Evolutionary conservation across 2,329 filamentous ascomycete species (phyloP).

Genomic region (Curvularia sp.): DNA sequence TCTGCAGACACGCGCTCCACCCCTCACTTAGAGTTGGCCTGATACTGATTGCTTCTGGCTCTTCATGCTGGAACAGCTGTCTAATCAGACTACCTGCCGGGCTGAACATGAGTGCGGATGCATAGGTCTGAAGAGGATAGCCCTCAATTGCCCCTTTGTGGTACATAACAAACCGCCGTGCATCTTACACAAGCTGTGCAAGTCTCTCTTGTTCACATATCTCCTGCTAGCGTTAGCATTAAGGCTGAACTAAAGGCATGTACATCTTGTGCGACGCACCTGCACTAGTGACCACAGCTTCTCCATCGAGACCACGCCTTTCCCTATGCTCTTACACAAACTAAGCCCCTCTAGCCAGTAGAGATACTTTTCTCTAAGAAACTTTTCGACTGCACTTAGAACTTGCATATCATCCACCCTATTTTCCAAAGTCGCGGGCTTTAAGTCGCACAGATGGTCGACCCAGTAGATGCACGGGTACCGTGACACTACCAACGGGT

Average conservation of each 20-base stretch:
- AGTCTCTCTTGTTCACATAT: background rate
- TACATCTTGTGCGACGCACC: background rate
- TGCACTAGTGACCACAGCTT: background rate
- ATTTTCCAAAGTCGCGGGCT: background rate
- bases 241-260: background rate
- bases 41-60: background rate
- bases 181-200: background rate
- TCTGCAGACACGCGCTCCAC: slow-evolving; percentile 21
- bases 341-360: slow-evolving; percentile 25
- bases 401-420: background rate
- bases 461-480: slow-evolving; percentile 47
- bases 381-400: background rate
- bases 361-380: slow-evolving; percentile 5
- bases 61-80: background rate
- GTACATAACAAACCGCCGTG: slow-evolving; percentile 1
- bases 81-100: background rate
- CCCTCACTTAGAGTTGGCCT: background rate
- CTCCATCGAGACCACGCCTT: slow-evolving; percentile 24
- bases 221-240: background rate
- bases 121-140: slow-evolving; percentile 2
- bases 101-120: background rate
- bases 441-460: slow-evolving; percentile 39
- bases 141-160: slow-evolving; percentile 1
- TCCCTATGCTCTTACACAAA: slow-evolving; percentile 21
- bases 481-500: slow-evolving; percentile 34